Base-by-base conservation (phyloP, 208 protist genomes). In the Porcisia deanei region DNA sequence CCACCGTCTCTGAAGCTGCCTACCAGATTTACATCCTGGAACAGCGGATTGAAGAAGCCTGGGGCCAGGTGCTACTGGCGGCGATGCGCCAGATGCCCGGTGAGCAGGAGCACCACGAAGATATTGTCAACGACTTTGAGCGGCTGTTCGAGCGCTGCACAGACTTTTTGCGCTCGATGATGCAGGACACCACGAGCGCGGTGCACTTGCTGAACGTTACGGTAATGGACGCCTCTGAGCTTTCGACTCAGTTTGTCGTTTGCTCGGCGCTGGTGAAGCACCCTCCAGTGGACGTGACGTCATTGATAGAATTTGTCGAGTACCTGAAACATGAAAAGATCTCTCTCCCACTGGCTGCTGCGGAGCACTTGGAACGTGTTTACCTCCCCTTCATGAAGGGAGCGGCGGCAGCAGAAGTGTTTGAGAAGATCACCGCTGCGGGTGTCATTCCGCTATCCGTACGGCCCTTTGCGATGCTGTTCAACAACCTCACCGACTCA, bases 391-490 rank as follows among this genome's bases (percentile, higher is more conserved):
- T 90, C 69, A 96, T 95, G 90, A 94, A 95, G 81, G 82, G 77
- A 8, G 76, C 89, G 55, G 85, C 82, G 55, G 85, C 85, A 12
- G 90, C 88, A 53, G 73, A 86, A 12, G 90, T 94, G 18, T 93
- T 96, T 67, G 41, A 75, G 34, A 74, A 83, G 22, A 86, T 94
- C 79, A 79, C 73, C 12, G 79, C 68, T n/a, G 86, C 82, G 39
- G 90, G 93, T 8, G 73, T 97, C 53, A 71, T 84, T 16, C 93
- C 93, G 6, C 73, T 95, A 66, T 88, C 87, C 20, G 91, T 83
- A 9, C 83, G 89, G 1, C 90, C 90, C n/a, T 97, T 96, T 79
- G 91, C 88, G 49, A 90, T 97, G 82, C 72, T 97, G 25, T 96
- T 97, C 84, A 97, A 92, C 76, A 85, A 75, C 71, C 71, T 84